Evolutionary conservation across 305 asterid species (phyloP).

Genomic region (Fraxinus dipetala): DNA sequence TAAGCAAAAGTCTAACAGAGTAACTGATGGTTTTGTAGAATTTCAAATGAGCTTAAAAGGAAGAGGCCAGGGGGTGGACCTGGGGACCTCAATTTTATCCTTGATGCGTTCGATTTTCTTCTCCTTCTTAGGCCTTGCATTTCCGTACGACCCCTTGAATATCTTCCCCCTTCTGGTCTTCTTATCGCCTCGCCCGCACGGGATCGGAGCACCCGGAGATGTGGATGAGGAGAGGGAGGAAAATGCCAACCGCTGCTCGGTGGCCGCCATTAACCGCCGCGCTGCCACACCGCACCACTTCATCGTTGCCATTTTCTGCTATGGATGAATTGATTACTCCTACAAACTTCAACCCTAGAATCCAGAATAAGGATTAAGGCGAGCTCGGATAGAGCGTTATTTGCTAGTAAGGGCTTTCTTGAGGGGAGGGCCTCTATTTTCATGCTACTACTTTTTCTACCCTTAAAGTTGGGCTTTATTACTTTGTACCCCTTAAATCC

Average conservation of each 20-base stretch:
- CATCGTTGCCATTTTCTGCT: slow-evolving; percentile 49
- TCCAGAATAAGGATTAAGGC: neutral
- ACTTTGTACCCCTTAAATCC: neutral
- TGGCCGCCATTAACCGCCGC: slow-evolving; percentile 39
- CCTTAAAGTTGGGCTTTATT: neutral
- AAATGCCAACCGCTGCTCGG: slow-evolving; percentile 44
- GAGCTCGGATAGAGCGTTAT: neutral
- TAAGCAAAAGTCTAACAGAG: neutral
- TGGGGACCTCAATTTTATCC: slow-evolving; percentile 84
- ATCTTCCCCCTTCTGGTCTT: slow-evolving; percentile 80
- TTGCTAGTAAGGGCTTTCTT: neutral
- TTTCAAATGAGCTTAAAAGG: slow-evolving; percentile 76
- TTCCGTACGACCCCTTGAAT: slow-evolving; percentile 85
- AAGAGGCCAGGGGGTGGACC: slow-evolving; percentile 98
- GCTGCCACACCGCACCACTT: slow-evolving; percentile 45
- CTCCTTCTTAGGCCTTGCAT: slow-evolving; percentile 67
- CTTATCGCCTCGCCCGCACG: slow-evolving; percentile 93
- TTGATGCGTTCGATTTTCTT: slow-evolving; percentile 76
- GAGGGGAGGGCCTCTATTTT: neutral
- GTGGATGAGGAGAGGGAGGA: slow-evolving; percentile 46
- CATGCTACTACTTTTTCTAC: neutral
- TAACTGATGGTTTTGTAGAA: neutral
- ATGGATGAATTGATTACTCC: slow-evolving; percentile 15
- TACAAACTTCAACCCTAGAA: slow-evolving; percentile 42
- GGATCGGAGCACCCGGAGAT: slow-evolving; percentile 40